Conservation (phyloP, 768 basidiomycete species). For the Atractiella rhizophila region DNA sequence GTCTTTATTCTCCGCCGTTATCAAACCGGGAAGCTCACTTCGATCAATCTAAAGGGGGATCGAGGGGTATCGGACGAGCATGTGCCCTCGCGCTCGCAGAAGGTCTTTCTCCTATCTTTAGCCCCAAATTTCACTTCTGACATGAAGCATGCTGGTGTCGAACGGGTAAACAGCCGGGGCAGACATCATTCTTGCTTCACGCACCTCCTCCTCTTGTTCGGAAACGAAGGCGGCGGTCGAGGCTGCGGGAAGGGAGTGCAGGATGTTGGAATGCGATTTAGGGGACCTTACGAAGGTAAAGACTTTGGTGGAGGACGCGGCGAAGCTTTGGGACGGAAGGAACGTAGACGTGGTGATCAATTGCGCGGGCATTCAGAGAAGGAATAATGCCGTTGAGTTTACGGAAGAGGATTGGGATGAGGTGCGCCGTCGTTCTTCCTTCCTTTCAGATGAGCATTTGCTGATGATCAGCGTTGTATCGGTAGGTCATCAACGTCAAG, state of each 20-base stretch:
- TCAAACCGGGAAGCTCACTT: too few relatives aligned
- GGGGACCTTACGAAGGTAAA: slow-evolving; percentile 30
- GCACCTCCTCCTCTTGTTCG: slow-evolving; percentile 25
- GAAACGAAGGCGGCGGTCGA: slow-evolving; percentile 24
- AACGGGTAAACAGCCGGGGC: too few relatives aligned
- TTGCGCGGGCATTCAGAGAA: slow-evolving; percentile 39
- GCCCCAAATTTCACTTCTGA: slow-evolving; percentile 17
- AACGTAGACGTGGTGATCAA: slow-evolving; percentile 41
- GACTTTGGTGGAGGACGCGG: slow-evolving; percentile 28
- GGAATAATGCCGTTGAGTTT: slow-evolving; percentile 37
- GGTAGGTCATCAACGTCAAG: too few relatives aligned
- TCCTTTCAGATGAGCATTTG: background rate
- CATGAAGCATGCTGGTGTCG: background rate
- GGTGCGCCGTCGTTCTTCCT: slow-evolving; percentile 26
- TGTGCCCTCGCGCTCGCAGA: slow-evolving; percentile 23
- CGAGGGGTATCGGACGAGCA: slow-evolving; percentile 23
- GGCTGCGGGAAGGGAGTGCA: slow-evolving; percentile 19
- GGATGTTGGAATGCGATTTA: slow-evolving; percentile 36
- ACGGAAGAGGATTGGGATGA: slow-evolving; percentile 46
- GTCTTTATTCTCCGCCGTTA: too few relatives aligned
- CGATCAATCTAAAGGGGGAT: slow-evolving; percentile 1
- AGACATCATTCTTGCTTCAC: too few relatives aligned
- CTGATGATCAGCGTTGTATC: background rate
- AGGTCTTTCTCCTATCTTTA: slow-evolving; percentile 23
- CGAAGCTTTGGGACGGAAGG: slow-evolving; percentile 29